These are phyloP conservation scores for Penicillium fimorum DNA, from an alignment of 495 filamentous ascomycete species.

Conservation along the genomic window DNA sequence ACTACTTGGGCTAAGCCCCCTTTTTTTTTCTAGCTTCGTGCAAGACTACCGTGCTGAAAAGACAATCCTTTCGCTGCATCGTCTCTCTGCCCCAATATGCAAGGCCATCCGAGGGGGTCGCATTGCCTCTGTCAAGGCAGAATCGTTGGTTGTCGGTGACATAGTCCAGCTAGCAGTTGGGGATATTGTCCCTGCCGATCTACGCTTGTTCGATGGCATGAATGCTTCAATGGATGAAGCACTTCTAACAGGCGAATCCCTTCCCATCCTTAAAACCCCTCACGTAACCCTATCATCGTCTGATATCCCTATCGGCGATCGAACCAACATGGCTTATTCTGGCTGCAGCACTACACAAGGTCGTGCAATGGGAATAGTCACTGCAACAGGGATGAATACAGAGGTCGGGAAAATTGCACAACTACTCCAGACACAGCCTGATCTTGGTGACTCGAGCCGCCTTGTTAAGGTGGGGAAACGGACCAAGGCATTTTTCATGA, in stretches of 20 bases:
- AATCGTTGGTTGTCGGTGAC: conserved; percentile 79
- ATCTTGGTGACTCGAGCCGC: conserved; percentile 60
- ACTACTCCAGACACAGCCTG: conserved; percentile 51
- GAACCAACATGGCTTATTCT: conserved; percentile 67
- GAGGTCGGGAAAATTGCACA: conserved; percentile 82
- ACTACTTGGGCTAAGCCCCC: not conserved
- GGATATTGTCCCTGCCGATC: conserved; percentile 69
- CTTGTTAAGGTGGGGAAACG: conserved; percentile 60
- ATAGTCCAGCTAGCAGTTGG: conserved; percentile 67
- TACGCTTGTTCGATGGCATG: conserved; percentile 72
- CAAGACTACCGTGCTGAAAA: conserved; percentile 86
- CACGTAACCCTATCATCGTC: conserved; percentile 61
- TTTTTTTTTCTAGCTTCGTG: conserved; percentile 49
- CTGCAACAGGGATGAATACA: conserved; percentile 75
- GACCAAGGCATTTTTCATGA: conserved; percentile 54
- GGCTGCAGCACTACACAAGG: conserved; percentile 70
- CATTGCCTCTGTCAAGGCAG: conserved; percentile 61
- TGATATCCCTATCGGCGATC: conserved; percentile 63
- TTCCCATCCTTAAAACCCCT: conserved; percentile 62
- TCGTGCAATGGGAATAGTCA: conserved; percentile 61
- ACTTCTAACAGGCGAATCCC: conserved; percentile 52
- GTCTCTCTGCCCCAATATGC: conserved; percentile 76
- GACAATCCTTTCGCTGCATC: conserved; percentile 77
- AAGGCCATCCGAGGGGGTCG: conserved; percentile 71
- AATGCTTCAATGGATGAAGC: conserved; percentile 71